phyloP scores from a whole-genome alignment of 2,329 filamentous ascomycete genomes.

The Fusarium luffae region DNA sequence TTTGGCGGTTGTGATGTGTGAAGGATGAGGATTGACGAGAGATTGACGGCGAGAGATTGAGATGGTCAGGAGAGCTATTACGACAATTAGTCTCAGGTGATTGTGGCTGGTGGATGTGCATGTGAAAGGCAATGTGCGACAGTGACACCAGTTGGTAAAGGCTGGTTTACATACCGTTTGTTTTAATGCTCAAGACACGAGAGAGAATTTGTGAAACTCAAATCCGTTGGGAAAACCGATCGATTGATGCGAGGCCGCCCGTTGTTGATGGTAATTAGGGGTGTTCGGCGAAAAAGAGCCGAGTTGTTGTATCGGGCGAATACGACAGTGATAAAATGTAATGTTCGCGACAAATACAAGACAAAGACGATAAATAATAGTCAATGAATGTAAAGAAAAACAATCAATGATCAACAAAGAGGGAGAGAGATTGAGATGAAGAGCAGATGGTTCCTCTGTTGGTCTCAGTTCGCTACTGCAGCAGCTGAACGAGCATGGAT shows the following conservation, averaged over 20 bases:
- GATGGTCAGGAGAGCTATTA: constrained; percentile 15
- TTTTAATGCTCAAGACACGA: constrained; percentile 6
- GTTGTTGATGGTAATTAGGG: constrained; percentile 2
- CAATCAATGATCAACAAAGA: constrained; percentile 9
- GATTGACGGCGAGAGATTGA: not conserved
- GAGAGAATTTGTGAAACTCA: constrained; percentile 16
- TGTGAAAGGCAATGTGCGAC: constrained; percentile 17
- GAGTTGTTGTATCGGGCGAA: not conserved
- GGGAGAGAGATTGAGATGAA: constrained; percentile 1
- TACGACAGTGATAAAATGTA: not conserved
- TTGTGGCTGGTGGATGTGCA: constrained; percentile 17
- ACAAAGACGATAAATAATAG: not conserved
- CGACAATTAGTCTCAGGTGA: constrained; percentile 31
- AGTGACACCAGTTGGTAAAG: constrained; percentile 24
- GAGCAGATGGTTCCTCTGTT: constrained; percentile 10
- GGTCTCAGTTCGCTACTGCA: constrained; percentile 22
- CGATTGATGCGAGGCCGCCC: constrained; percentile 17
- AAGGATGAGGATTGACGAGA: not conserved
- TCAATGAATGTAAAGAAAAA: constrained; percentile 6
- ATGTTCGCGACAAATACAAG: not conserved
- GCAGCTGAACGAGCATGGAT: constrained; percentile 17
- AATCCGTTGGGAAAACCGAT: constrained; percentile 3
- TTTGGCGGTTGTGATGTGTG: constrained; percentile 3
- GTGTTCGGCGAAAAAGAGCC: not conserved
- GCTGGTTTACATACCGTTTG: constrained; percentile 35